Evolutionary conservation across 1,284 basidiomycete genomes (phyloP), one percentile per base, ranked within the genome.

Genomic region (Coniferiporia sulphurascens): DNA sequence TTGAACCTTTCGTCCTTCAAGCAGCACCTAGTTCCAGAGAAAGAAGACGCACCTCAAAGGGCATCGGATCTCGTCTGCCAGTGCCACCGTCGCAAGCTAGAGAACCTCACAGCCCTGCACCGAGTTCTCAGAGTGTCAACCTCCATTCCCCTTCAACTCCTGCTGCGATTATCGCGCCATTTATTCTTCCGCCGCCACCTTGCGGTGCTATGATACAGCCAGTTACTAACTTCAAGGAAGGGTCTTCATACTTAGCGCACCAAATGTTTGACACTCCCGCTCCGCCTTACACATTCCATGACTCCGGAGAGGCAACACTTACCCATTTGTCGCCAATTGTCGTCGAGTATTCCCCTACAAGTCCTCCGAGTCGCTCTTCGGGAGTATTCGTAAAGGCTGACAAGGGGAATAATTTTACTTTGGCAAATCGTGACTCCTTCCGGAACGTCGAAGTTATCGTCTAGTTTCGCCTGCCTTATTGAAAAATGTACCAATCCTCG

Each of bases 251-350:
- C 43, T 12, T 22, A 27, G 15, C 21, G 19, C 35, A 21, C 35
- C 13, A 19, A 19, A 38, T 12, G 3, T 17, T 17, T 17, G 49
- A 50, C 8, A 36, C 46, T 7, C 54, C 59, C 17, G 59, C 59
- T 15, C 59, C 59, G 35, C 59, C 59, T 8, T 60, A 60, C 38
- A 51, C 48, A n/a, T 10, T 43, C 9, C 52, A 51, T 13, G 53
- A 38, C n/a, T 15, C 54, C 27, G 38, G 21, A 13, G 34, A 41
- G 41, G 38, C 17, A 22, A 38, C 51, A 8, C 51, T 52, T 19
- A 22, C 34, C 12, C 53, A 41, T 13, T 19, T 27, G 9, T 60
- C 59, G 19, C 49, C 59, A 15, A 60, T 54, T 2, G 34, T 60
- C 34, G 59, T 60, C 27, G 54, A 55, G 15, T 48, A 53, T 21